Conservation (phyloP, 441 rosid species). For the Capsella rubella region DNA sequence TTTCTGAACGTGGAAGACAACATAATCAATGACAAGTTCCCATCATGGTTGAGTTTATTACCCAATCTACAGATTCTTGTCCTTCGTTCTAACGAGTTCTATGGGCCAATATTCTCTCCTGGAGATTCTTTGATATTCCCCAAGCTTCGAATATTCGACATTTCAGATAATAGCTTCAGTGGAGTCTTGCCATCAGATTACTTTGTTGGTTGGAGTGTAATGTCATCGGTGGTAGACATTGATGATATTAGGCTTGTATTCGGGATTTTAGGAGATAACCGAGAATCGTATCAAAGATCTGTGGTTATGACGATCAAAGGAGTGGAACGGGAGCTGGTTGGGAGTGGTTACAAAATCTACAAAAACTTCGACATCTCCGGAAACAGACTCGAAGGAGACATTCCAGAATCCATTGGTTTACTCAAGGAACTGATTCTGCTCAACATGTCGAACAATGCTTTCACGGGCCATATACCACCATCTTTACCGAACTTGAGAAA, state of each 20-base stretch:
- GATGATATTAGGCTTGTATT: too few species aligned
- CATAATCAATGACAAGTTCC: neutral
- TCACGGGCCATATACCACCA: constrained; percentile 16
- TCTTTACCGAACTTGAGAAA: neutral
- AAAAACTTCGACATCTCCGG: constrained; percentile 19
- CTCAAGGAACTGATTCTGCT: constrained; percentile 42
- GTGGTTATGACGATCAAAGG: neutral
- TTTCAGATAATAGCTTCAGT: constrained; percentile 20
- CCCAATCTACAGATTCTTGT: constrained; percentile 31
- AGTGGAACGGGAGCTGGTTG: neutral
- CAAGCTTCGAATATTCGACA: constrained; percentile 32
- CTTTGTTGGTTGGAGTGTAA: constrained; percentile 41
- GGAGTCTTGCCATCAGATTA: constrained; percentile 31
- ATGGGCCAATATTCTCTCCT: constrained; percentile 19
- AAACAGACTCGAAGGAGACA: constrained; percentile 43
- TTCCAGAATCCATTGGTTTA: constrained; percentile 38
- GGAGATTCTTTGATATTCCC: constrained; percentile 13
- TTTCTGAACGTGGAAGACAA: constrained; percentile 41
- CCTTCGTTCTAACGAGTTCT: constrained; percentile 30
- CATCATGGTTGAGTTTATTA: constrained; percentile 35
- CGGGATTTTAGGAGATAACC: too few species aligned
- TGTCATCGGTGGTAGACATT: neutral
- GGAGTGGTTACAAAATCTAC: constrained; percentile 21
- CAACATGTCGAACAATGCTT: constrained; percentile 40
- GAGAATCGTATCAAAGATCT: too few species aligned